Conservation (phyloP, 2,329 filamentous ascomycete species). For the Cercospora brassicicola region DNA sequence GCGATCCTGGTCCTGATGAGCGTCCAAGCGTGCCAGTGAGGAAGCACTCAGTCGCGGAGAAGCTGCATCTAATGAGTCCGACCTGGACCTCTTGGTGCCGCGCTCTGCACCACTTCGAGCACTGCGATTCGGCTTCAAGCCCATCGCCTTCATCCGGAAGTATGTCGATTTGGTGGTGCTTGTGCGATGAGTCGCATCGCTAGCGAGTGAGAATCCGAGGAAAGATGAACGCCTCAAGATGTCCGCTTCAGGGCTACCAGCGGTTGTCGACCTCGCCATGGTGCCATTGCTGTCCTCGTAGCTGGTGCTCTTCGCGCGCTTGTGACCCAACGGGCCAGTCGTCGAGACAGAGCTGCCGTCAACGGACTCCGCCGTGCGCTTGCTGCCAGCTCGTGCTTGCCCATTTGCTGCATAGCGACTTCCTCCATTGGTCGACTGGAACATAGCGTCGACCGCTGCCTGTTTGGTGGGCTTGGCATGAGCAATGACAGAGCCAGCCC, state of each 20-base stretch:
- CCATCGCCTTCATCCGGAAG: slow-evolving; percentile 53
- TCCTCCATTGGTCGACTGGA: slow-evolving; percentile 23
- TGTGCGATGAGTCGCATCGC: slow-evolving; percentile 30
- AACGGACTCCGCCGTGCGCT: slow-evolving; percentile 31
- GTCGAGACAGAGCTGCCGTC: slow-evolving; percentile 20
- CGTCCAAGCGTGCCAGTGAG: slow-evolving; percentile 15
- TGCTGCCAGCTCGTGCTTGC: slow-evolving; percentile 28
- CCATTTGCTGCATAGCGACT: slow-evolving; percentile 16
- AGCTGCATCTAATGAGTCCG: slow-evolving; percentile 23
- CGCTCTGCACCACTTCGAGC: slow-evolving; percentile 15
- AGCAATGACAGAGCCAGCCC: slow-evolving; percentile 4
- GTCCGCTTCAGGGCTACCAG: slow-evolving; percentile 19
- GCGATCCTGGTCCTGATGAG: slow-evolving; percentile 13
- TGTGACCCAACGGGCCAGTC: slow-evolving; percentile 24
- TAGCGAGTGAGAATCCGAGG: slow-evolving; percentile 31
- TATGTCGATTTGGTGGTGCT: slow-evolving; percentile 53
- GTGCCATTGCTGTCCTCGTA: slow-evolving; percentile 30
- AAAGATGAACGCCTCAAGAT: slow-evolving; percentile 36
- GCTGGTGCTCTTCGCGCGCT: slow-evolving; percentile 34
- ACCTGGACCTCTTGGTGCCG: slow-evolving; percentile 29
- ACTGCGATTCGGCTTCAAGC: slow-evolving; percentile 47
- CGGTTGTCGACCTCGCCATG: slow-evolving; percentile 24
- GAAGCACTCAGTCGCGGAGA: slow-evolving; percentile 11
- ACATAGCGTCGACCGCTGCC: slow-evolving; percentile 27
- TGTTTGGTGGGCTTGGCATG: not conserved